Conservation (phyloP, 1,139 yeast species). For the Pichia sp. region DNA sequence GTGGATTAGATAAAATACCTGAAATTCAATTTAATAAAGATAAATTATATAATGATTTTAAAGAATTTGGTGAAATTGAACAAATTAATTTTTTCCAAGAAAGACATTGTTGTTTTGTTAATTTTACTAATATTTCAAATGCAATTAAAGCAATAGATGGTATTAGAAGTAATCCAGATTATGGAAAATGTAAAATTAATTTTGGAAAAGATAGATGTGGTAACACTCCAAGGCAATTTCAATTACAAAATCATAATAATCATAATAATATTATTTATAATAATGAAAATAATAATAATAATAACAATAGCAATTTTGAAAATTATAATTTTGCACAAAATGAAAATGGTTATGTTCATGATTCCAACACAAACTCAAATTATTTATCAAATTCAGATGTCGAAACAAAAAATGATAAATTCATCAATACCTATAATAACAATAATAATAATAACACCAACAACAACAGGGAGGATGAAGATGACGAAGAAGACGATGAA, state of each 20-base stretch:
- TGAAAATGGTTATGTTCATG: background rate
- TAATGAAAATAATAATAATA: conserved; percentile 1
- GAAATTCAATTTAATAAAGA: conserved; percentile 37
- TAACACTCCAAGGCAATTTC: conserved; percentile 52
- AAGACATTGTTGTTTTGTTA: conserved; percentile 75
- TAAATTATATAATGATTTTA: conserved; percentile 61
- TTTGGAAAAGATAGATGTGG: conserved; percentile 86
- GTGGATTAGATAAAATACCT: conserved; percentile 39
- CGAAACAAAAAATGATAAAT: background rate
- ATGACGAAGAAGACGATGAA: conserved; percentile 14
- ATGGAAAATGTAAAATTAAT: conserved; percentile 53
- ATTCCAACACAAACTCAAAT: too few relatives aligned
- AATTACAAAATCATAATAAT: conserved; percentile 11
- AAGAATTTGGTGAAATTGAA: conserved; percentile 71
- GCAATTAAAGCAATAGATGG: conserved; percentile 77
- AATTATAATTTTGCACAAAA: background rate
- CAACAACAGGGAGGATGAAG: background rate
- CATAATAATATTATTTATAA: background rate
- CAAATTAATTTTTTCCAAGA: conserved; percentile 71
- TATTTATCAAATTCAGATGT: background rate
- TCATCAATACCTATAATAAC: background rate
- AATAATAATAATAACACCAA: background rate
- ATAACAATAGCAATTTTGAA: background rate
- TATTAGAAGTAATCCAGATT: conserved; percentile 50
- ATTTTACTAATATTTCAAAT: conserved; percentile 68